These are phyloP conservation scores for Leishmania braziliensis DNA, from an alignment of 208 protist species.

Conservation along the genomic window DNA sequence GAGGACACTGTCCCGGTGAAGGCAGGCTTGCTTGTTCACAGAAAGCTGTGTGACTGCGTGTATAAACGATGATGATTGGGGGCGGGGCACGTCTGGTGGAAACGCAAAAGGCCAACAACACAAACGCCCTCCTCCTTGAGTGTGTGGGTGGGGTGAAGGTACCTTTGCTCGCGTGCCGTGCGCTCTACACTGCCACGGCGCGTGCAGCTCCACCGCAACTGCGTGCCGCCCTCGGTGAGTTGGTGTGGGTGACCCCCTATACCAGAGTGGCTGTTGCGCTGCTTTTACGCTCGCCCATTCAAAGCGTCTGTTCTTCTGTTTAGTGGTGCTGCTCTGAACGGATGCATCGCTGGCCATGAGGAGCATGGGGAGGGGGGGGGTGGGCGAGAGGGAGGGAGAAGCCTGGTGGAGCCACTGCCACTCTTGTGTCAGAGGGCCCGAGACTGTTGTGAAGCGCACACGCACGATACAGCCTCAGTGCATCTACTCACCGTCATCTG, in stretches of 20 bases:
- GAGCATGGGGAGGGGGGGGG: too few relatives aligned
- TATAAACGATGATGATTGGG: not conserved
- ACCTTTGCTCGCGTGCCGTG: not conserved
- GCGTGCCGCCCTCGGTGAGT: not conserved
- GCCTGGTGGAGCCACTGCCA: not conserved
- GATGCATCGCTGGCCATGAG: not conserved
- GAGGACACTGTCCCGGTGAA: not conserved
- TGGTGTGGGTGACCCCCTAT: not conserved
- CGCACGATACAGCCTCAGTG: not conserved
- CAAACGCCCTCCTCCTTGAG: not conserved
- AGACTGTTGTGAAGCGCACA: not conserved
- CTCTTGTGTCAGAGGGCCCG: not conserved
- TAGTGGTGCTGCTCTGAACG: not conserved
- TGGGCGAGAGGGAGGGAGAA: not conserved
- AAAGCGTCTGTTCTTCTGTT: not conserved
- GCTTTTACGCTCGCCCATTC: not conserved
- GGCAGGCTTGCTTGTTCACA: not conserved
- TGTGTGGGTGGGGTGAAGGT: not conserved
- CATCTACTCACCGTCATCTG: not conserved
- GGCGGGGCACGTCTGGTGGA: not conserved
- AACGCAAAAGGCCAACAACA: too few relatives aligned
- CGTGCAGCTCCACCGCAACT: not conserved
- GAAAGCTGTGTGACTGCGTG: not conserved
- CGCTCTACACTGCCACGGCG: not conserved
- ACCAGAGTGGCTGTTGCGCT: not conserved